phyloP scores from a whole-genome alignment of 73 alveolate genomes.

The Uronychia setigera region DNA sequence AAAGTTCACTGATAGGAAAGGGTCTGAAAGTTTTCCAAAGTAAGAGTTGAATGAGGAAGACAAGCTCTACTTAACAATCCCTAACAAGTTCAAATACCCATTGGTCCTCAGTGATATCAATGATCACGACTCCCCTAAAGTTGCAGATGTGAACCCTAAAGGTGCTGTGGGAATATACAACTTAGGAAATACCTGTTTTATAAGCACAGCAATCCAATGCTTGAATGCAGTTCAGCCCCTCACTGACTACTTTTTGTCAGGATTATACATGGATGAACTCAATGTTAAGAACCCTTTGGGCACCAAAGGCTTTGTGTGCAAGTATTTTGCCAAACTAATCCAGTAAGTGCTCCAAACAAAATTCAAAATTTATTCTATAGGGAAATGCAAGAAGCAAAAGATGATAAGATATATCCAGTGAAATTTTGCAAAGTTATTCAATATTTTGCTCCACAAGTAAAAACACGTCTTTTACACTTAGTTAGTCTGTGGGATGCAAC shows the following conservation, averaged over 20 bases:
- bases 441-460: conserved; percentile 65
- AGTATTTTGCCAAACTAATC: conserved; percentile 63
- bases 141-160: conserved; percentile 20
- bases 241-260: conserved; percentile 82
- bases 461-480: not conserved
- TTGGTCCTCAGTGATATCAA: conserved; percentile 1
- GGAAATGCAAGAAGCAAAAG: conserved; percentile 74
- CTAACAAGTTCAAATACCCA: conserved; percentile 38
- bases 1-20: too few relatives aligned
- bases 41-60: too few relatives aligned
- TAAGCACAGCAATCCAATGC: conserved; percentile 94
- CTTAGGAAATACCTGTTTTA: conserved; percentile 95
- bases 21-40: too few relatives aligned
- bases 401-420: conserved; percentile 69
- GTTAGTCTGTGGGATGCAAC: conserved; percentile 74
- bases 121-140: not conserved
- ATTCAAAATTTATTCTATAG: too few relatives aligned
- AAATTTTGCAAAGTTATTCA: conserved; percentile 49
- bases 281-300: conserved; percentile 78
- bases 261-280: conserved; percentile 50
- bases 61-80: conserved; percentile 20
- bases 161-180: conserved; percentile 90
- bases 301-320: conserved; percentile 69
- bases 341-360: conserved; percentile 9
- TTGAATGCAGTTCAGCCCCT: conserved; percentile 85